These are phyloP conservation scores for Aegilops speltoides DNA, from an alignment of 176 grass and related monocot genomes.

Conservation along the genomic window DNA sequence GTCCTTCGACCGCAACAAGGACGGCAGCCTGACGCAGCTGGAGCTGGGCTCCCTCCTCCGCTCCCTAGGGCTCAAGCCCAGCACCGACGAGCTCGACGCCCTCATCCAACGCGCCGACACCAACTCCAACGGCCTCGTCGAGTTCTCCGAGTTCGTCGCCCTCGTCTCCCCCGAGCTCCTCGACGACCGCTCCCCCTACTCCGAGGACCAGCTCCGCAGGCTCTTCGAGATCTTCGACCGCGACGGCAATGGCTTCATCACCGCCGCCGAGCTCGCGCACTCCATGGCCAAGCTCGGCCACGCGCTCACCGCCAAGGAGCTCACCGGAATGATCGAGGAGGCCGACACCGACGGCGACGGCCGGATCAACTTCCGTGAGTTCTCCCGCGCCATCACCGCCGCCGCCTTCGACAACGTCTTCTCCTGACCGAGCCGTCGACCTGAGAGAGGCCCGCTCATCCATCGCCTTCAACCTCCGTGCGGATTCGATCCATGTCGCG, in stretches of 20 bases:
- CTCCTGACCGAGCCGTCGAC: conserved; percentile 37
- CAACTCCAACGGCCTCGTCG: conserved; percentile 85
- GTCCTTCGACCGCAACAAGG: conserved; percentile 87
- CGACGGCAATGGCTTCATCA: conserved; percentile 94
- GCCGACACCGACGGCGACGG: conserved; percentile 90
- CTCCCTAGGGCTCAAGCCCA: conserved; percentile 76
- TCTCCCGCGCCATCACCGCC: conserved; percentile 83
- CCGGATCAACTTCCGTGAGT: conserved; percentile 81
- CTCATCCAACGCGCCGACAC: conserved; percentile 77
- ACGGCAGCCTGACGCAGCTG: conserved; percentile 88
- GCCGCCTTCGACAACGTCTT: conserved; percentile 85
- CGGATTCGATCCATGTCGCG: background rate
- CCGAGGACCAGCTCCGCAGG: conserved; percentile 71
- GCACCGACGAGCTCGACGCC: conserved; percentile 59
- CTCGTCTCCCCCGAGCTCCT: conserved; percentile 78
- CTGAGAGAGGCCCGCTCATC: background rate
- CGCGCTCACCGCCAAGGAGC: conserved; percentile 81
- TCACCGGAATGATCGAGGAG: conserved; percentile 97
- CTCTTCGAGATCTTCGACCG: conserved; percentile 83
- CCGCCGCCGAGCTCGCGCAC: conserved; percentile 93
- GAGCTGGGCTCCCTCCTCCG: conserved; percentile 86
- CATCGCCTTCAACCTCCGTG: background rate
- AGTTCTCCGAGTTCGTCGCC: conserved; percentile 92
- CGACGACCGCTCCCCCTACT: conserved; percentile 63
- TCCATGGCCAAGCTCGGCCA: conserved; percentile 91